Base-by-base conservation (phyloP, 352 stramenopile species). In the Thalassiosira hispida region DNA sequence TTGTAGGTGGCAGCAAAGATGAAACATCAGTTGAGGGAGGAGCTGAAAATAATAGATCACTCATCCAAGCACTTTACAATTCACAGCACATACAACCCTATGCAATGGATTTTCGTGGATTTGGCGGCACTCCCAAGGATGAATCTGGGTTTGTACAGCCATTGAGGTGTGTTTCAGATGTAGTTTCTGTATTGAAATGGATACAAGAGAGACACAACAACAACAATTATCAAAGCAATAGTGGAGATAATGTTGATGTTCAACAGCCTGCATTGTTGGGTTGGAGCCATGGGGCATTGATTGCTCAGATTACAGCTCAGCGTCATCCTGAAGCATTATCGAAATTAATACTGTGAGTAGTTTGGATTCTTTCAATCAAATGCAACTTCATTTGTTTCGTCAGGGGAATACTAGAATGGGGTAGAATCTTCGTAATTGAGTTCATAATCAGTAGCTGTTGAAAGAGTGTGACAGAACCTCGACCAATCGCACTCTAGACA, bases 21-120 rank as follows among this genome's bases (percentile, higher is more conserved):
- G 51, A 61, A 44, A 9, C 23, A 33, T 8, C 38, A 25, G 2
- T 18, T 33, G 31, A 47, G 9, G 42, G 9, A 9, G 68, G 31
- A 35, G 52, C n/a, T n/a, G n/a, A n/a, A n/a, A n/a, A 67, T 25
- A 72, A 63, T 16, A 9, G 60, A 63, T 79, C 71, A n/a, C 55
- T 79, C 6, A 51, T 93, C 65, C 79, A 90, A 77, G 69, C 77
- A 33, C 62, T 93, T n/a, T 64, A 76, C 40, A 61, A 75, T 9
- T 77, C 79, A 52, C 55, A 80, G 0, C 55, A 56, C 14, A 65
- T 91, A 29, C 71, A 85, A 72, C 81, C 85, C 0, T 93, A 93
- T 69, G 65, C 77, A 18, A 90, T 93, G 86, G 88, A 93, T 60
- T 93, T 93, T 84, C 65, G 88, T 20, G 88, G 88, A 33, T 93